These are phyloP conservation scores for Leccinum longicurvipes DNA, from an alignment of 768 basidiomycete species.

Conservation along the genomic window DNA sequence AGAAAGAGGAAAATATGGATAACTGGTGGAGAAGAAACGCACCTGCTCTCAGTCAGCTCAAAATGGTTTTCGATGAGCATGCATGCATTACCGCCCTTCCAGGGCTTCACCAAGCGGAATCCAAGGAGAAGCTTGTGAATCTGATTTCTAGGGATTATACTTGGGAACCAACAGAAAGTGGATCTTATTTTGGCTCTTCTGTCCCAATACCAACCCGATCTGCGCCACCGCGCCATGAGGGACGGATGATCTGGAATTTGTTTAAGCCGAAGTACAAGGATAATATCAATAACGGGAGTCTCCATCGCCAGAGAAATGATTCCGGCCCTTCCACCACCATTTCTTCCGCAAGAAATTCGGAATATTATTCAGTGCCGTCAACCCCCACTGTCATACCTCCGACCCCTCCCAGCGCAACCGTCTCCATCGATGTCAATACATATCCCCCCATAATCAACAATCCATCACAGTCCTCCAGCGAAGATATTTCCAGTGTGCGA, in stretches of 20 bases:
- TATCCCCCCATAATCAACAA: too few relatives aligned
- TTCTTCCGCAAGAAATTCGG: neutral
- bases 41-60: conserved; percentile 14
- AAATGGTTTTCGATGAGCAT: conserved; percentile 36
- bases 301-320: neutral
- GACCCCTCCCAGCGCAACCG: neutral
- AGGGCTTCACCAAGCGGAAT: conserved; percentile 6
- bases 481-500: too few relatives aligned
- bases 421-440: too few relatives aligned
- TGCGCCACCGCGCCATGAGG: neutral
- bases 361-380: conserved; percentile 8
- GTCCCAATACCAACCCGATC: neutral
- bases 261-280: neutral
- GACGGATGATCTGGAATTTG: neutral
- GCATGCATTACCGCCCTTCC: conserved; percentile 37
- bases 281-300: neutral
- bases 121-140: conserved; percentile 10
- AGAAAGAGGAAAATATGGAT: conserved; percentile 26
- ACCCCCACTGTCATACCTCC: conserved; percentile 13
- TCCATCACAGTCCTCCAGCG: too few relatives aligned
- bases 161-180: conserved; percentile 8
- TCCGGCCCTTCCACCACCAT: neutral
- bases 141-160: conserved; percentile 6
- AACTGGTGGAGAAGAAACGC: conserved; percentile 33
- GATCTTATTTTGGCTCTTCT: conserved; percentile 11